Base-by-base conservation (phyloP, 306 rosid genomes). In the Dicorynia guianensis region DNA sequence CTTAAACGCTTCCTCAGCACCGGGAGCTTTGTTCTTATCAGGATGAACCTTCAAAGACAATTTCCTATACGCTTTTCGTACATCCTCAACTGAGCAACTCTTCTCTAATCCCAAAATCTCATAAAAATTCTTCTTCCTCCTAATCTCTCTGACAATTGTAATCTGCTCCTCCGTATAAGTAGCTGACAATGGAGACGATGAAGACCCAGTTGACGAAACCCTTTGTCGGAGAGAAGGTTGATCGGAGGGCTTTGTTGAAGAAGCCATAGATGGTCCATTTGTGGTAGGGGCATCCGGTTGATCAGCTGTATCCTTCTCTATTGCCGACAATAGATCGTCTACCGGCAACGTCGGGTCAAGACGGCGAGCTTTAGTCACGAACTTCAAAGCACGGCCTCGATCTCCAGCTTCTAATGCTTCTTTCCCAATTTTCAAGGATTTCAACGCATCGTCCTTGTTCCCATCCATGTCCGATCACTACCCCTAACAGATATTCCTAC, bases 1-100 rank as follows among this genome's bases (percentile, higher is more conserved):
- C 81, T 95, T 95, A 52, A 95, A 95, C 0, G 97, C 97, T 55
- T 95, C 98, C 79, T 95, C 98, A 0, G 97, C 90, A 0, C 97
- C 97, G 0, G 97, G 97, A 6, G 98, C 96, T 40, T 85, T 86
- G 84, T 95, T 95, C 89, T 95, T 95, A 57, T 95, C 98, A 0
- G 98, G 98, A 79, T 95, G 98, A 67, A 95, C 97, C 91, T 92
- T 95, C 77, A 92, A 83, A 4, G 98, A 95, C 15, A 95, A 84
- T 62, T 95, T 92, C 67, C 97, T 80, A n/a, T 95, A 95, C 0
- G 97, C 87, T 71, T 92, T 95, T 18, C 97, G 78, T 19, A 95
- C 91, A 50, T 95, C 99, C 71, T 92, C 97, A 1, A 93, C 91
- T 0, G 84, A 72, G 76, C 99, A 90, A 78, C 84, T 83, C 90